Evolutionary conservation across 306 rosid species (phyloP).

Genomic region (Dalbergia cultrata): DNA sequence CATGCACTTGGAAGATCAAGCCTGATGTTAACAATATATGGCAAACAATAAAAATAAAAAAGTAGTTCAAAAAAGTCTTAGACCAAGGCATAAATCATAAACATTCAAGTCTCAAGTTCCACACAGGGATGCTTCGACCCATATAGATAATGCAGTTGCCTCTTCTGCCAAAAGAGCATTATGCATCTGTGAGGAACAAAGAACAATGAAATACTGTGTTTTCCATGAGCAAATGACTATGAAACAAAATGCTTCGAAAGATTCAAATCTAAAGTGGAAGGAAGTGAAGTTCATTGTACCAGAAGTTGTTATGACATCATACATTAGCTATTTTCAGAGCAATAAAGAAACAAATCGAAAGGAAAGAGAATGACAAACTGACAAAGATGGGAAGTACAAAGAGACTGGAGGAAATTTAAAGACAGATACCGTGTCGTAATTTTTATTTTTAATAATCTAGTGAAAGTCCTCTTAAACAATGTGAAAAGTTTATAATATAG

Average conservation of each 20-base stretch:
- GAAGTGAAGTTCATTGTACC: constrained; percentile 23
- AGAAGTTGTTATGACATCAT: constrained; percentile 38
- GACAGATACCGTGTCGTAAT: too few species aligned
- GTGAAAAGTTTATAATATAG: too few species aligned
- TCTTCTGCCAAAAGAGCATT: constrained; percentile 81
- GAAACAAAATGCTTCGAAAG: constrained; percentile 28
- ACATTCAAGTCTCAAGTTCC: constrained; percentile 94
- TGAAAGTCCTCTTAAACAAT: too few species aligned
- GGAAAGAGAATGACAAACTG: too few species aligned
- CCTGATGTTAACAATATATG: constrained; percentile 5
- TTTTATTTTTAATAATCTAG: too few species aligned
- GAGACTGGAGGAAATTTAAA: too few species aligned
- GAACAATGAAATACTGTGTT: constrained; percentile 16
- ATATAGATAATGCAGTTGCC: constrained; percentile 85
- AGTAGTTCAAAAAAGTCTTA: constrained; percentile 7
- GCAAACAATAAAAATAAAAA: neutral
- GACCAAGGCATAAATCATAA: constrained; percentile 60
- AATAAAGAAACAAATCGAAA: too few species aligned
- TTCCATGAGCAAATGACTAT: constrained; percentile 22
- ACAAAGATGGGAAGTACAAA: too few species aligned
- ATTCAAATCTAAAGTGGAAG: constrained; percentile 8
- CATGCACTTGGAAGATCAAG: neutral
- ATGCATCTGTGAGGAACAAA: constrained; percentile 73
- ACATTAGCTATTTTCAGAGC: constrained; percentile 74
- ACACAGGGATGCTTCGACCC: constrained; percentile 94